phyloP scores from a whole-genome alignment of 495 filamentous ascomycete genomes.

The Letharia lupina region DNA sequence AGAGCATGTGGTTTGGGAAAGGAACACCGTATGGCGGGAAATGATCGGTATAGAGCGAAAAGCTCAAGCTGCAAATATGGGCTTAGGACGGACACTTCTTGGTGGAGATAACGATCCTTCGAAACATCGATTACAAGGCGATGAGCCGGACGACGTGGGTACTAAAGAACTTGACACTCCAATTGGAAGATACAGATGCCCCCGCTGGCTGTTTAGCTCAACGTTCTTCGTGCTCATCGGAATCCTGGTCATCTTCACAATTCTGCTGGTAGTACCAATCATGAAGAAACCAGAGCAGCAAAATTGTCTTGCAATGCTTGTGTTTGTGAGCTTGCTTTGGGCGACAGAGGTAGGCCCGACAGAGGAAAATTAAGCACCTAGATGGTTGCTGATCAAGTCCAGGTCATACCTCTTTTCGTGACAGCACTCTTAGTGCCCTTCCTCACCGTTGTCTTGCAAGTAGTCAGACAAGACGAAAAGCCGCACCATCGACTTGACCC shows the following conservation, averaged over 20 bases:
- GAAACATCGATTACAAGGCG: slow-evolving; percentile 70
- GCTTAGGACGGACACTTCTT: slow-evolving; percentile 66
- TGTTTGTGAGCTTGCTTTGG: slow-evolving; percentile 92
- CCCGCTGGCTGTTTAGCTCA: slow-evolving; percentile 72
- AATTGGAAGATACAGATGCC: slow-evolving; percentile 64
- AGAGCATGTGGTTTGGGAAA: slow-evolving; percentile 98
- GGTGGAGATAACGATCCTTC: slow-evolving; percentile 63
- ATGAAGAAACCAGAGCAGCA: slow-evolving; percentile 83
- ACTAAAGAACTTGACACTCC: slow-evolving; percentile 71
- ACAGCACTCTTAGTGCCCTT: slow-evolving; percentile 92
- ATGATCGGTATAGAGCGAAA: slow-evolving; percentile 98
- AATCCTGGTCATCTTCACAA: slow-evolving; percentile 63
- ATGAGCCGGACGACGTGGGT: slow-evolving; percentile 51
- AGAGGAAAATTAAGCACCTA: not conserved
- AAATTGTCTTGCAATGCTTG: slow-evolving; percentile 87
- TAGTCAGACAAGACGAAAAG: slow-evolving; percentile 69
- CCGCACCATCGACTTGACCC: slow-evolving; percentile 61
- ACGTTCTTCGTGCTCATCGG: slow-evolving; percentile 69
- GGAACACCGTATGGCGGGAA: slow-evolving; percentile 97
- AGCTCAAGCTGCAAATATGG: slow-evolving; percentile 89
- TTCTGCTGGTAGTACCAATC: slow-evolving; percentile 63
- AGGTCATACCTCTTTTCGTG: slow-evolving; percentile 95
- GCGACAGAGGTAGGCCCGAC: slow-evolving; percentile 75
- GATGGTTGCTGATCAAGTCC: slow-evolving; percentile 1
- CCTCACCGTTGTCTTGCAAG: slow-evolving; percentile 74